Percentiles rank a stretch among this genome's conserved stretches.
Conservation (phyloP, 306 rosid species). For the Lotus japonicus region DNA sequence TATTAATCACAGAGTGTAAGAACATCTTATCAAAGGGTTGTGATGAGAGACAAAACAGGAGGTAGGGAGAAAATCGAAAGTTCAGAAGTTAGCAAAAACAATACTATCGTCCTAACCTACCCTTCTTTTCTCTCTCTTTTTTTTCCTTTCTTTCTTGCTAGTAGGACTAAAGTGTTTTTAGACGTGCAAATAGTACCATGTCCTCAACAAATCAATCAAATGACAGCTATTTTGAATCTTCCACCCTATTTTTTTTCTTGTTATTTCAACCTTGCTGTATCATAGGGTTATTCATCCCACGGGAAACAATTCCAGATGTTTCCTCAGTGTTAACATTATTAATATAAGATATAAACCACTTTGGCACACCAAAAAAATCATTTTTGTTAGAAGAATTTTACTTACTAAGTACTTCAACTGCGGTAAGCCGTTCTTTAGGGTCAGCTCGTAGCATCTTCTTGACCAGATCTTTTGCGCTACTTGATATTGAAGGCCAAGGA, state of each 20-base stretch:
- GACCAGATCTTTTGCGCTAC: constrained; percentile 85
- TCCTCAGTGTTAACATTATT: neutral
- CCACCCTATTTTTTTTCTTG: neutral
- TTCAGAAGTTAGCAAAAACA: neutral
- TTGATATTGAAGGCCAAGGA: constrained; percentile 95
- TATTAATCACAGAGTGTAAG: neutral
- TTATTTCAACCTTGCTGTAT: neutral
- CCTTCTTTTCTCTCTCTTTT: neutral
- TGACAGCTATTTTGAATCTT: neutral
- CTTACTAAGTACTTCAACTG: constrained; percentile 83
- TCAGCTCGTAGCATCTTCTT: constrained; percentile 72
- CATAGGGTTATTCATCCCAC: neutral
- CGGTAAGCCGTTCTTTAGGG: constrained; percentile 71
- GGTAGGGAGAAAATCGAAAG: constrained; percentile 3
- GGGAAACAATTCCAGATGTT: neutral
- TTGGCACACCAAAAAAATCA: neutral
- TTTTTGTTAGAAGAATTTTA: constrained; percentile 21
- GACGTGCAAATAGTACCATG: neutral
- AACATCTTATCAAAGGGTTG: neutral
- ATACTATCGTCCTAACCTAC: neutral
- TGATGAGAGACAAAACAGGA: neutral
- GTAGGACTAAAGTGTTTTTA: neutral
- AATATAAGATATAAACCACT: constrained; percentile 1
- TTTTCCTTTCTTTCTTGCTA: neutral
- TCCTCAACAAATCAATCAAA: constrained; percentile 13